Evolutionary conservation across 176 grass and related monocot species (phyloP).

Genomic region (Carex littledalei): DNA sequence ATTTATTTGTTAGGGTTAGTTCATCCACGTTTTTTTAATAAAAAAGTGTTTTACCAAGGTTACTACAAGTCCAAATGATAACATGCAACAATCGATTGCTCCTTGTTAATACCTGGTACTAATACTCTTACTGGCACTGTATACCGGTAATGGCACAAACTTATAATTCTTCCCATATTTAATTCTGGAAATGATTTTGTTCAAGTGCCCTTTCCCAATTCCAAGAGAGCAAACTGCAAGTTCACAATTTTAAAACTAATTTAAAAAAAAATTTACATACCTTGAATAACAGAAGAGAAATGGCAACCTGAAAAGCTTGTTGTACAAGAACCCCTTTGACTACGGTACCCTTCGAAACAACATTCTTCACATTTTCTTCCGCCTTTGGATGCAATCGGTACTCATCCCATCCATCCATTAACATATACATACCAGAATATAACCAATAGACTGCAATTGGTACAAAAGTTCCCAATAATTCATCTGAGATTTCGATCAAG

Average conservation of each 20-base stretch:
- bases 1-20: neutral
- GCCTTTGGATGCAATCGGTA: slow-evolving; percentile 80
- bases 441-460: slow-evolving; percentile 86
- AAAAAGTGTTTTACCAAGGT: neutral
- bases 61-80: neutral
- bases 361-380: slow-evolving; percentile 59
- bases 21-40: neutral
- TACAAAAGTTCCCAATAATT: slow-evolving; percentile 78
- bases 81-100: neutral
- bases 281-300: slow-evolving; percentile 73
- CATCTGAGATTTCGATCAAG: slow-evolving; percentile 54
- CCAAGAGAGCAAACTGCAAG: neutral
- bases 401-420: slow-evolving; percentile 53
- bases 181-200: neutral
- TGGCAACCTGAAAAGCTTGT: slow-evolving; percentile 65
- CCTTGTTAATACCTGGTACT: neutral
- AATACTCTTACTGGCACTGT: neutral
- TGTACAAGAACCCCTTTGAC: slow-evolving; percentile 82
- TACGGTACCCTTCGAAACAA: slow-evolving; percentile 60
- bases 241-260: neutral
- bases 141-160: neutral
- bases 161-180: neutral
- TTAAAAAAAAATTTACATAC: slow-evolving; percentile 16
- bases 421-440: slow-evolving; percentile 68
- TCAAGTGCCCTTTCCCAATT: neutral